phyloP scores from a whole-genome alignment of 2,329 filamentous ascomycete species.

The Colletotrichum musae region DNA sequence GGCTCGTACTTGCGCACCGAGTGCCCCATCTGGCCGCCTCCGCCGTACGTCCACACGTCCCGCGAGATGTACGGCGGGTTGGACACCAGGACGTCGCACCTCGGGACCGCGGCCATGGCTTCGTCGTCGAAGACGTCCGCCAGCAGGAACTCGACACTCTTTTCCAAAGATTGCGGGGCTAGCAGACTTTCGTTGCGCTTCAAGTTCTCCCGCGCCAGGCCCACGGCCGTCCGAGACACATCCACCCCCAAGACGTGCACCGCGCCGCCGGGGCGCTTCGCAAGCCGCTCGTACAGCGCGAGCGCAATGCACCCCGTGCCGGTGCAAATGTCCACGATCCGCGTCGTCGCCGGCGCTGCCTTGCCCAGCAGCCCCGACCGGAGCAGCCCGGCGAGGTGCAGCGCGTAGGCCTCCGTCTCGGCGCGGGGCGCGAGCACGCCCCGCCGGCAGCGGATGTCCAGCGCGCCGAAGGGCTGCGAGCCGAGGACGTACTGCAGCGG shows the following conservation, averaged over 20 bases:
- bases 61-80: constrained; percentile 94
- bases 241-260: constrained; percentile 80
- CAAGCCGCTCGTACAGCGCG: constrained; percentile 76
- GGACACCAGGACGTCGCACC: constrained; percentile 79
- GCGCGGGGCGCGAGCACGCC: constrained; percentile 90
- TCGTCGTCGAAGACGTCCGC: constrained; percentile 65
- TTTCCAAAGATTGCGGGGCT: constrained; percentile 31
- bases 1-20: constrained; percentile 90
- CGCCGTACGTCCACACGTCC: constrained; percentile 53
- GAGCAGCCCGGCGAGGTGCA: constrained; percentile 65
- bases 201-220: constrained; percentile 77
- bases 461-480: constrained; percentile 86
- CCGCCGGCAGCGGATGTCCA: constrained; percentile 82
- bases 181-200: constrained; percentile 60
- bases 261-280: constrained; percentile 50
- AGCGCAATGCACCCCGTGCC: constrained; percentile 93
- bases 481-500: constrained; percentile 94
- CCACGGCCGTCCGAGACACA: constrained; percentile 75
- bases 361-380: constrained; percentile 42
- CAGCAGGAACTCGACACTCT: constrained; percentile 59
- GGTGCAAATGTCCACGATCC: constrained; percentile 88
- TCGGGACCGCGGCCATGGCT: constrained; percentile 49
- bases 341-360: constrained; percentile 54
- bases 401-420: constrained; percentile 80
- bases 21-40: constrained; percentile 66